Base-by-base conservation (phyloP, 257 asterid genomes). In the Rauvolfia tetraphylla region DNA sequence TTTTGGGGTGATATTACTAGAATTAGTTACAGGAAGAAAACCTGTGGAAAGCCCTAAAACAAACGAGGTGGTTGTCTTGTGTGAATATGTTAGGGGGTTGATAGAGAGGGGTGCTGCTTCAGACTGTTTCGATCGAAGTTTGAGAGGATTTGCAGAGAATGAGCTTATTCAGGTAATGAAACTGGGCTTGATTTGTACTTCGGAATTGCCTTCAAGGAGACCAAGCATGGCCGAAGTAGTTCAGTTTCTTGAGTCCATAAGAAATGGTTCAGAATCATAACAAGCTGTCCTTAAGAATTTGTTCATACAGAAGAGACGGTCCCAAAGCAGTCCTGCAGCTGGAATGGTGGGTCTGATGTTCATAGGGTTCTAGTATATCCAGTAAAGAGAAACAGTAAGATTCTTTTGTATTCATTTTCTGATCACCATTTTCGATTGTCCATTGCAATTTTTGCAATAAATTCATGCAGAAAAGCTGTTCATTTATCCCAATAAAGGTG, bases 171-270 rank as follows among this genome's bases (percentile, higher is more conserved):
- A 92, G 90, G 98, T 95, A 23, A 89, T 91, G 98, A 91, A 89
- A 83, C 66, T 95, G 80, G 98, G 99, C 14, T 77, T 92, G 86
- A 87, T 95, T 66, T 91, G 99, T 75, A 89, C 96, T 36, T 80
- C 79, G 2, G 99, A 95, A 75, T 68, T 41, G 67, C 87, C 96
- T 57, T 81, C 86, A 31, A 89, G 89, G 86, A 88, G 98, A 77
- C 97, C 98, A 41, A 93, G 91, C 86, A 93, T 93, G 96, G 97
- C 96, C 56, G 98, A 93, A 83, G 97, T 87, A 25, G 96, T 91
- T 72, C 97, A 93, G 83, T 88, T 93, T 88, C 97, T 93, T 17
- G 98, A 93, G 80, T 85, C 97, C 61, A 83, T 92, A 76, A 84
- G 96, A 74, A 92, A 91, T 79, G 97, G 93, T 71, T 84, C 83